phyloP scores from a whole-genome alignment of 306 rosid genomes.

The Cicer judaicum region DNA sequence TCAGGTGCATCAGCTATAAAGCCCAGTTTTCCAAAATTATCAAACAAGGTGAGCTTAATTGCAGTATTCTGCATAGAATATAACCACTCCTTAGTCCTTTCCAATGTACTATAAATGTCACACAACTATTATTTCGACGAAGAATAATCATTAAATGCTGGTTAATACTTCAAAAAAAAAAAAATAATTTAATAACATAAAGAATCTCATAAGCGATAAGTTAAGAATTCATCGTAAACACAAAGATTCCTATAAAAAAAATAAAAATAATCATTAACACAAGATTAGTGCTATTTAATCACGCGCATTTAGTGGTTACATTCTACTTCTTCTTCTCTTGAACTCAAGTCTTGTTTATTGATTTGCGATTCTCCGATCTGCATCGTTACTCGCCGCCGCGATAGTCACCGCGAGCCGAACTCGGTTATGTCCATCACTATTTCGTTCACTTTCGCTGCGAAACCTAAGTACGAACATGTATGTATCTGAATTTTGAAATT shows the following conservation, averaged over 20 bases:
- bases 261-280: background rate
- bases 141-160: too few species aligned
- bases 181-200: background rate
- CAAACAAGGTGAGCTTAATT: conserved; percentile 55
- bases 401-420: background rate
- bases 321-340: background rate
- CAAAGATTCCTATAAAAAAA: background rate
- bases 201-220: background rate
- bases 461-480: background rate
- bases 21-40: conserved; percentile 38
- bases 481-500: conserved; percentile 2
- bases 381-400: conserved; percentile 9
- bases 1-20: conserved; percentile 48
- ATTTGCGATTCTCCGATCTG: conserved; percentile 36
- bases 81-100: background rate
- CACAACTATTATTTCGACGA: too few species aligned
- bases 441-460: too few species aligned
- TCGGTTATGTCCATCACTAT: too few species aligned
- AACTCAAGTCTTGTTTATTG: background rate
- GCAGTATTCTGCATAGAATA: conserved; percentile 40
- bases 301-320: background rate
- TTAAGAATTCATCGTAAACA: background rate
- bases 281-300: background rate
- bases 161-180: too few species aligned
- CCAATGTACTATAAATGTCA: background rate